Conservation (phyloP, 1,284 basidiomycete genomes). For the Microbotryomycetes sp. region DNA sequence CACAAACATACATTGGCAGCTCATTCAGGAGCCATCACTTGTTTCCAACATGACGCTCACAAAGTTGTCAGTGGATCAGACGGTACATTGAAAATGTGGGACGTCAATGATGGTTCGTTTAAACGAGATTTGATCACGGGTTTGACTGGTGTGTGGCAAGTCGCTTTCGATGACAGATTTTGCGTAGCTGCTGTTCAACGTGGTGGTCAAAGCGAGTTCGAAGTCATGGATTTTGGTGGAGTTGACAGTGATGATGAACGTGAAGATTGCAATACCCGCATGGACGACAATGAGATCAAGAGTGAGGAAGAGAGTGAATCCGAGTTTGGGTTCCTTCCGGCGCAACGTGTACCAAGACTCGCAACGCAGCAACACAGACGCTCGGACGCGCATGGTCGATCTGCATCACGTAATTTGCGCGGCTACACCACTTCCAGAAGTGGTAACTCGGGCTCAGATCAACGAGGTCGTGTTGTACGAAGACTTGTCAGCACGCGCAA, state of each 20-base stretch:
- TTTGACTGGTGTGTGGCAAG: constrained; percentile 90
- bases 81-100: constrained; percentile 96
- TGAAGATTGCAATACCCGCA: too few species aligned
- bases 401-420: too few species aligned
- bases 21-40: constrained; percentile 90
- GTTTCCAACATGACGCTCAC: constrained; percentile 94
- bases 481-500: not conserved
- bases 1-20: constrained; percentile 72
- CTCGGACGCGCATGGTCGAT: too few species aligned
- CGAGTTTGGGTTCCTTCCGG: too few species aligned
- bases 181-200: constrained; percentile 66
- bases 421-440: too few species aligned
- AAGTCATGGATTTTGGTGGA: constrained; percentile 34
- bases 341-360: too few species aligned
- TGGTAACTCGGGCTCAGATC: too few species aligned
- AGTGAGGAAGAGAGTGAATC: not conserved
- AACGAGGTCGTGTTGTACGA: not conserved
- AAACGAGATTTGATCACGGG: constrained; percentile 79
- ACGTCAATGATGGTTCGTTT: constrained; percentile 72
- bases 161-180: constrained; percentile 83
- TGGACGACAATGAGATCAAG: too few species aligned
- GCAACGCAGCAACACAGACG: too few species aligned
- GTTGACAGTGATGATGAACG: constrained; percentile 21
- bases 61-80: constrained; percentile 89
- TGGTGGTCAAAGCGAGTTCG: constrained; percentile 35